Evolutionary conservation across 495 filamentous ascomycete species (phyloP), one percentile per base, ranked within the genome.

Genomic region (Aspergillus sclerotiicarbonarius): DNA sequence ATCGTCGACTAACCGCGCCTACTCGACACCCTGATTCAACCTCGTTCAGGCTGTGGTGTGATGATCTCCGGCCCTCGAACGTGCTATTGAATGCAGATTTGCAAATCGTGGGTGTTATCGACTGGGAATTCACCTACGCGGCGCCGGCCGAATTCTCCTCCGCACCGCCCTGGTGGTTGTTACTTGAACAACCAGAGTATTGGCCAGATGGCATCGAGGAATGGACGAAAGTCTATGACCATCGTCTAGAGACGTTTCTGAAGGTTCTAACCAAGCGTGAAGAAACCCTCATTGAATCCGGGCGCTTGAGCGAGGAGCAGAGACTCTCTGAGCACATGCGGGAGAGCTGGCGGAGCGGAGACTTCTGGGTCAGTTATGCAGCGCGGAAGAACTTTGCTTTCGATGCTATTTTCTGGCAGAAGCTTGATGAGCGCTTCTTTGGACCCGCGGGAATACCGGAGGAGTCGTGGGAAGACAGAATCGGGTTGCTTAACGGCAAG

Each of bases 81-180:
- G 49, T 70, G 29, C 57, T 71, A 1, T 8, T 68, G 16, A 51
- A 67, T n/a, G 10, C 45, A 19, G 29, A 57, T 3, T 8, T 59
- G 49, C 39, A 57, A 53, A 57, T 65, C 29, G 49, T 54, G 6
- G 58, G 58, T 0, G 53, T 65, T 2, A 47, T 65, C 0, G 53
- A 65, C 32, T 59, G 58, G 58, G 59, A 65, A 35, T 65, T 65
- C 41, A 57, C 62, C 21, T 65, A 65, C 19, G 56, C 62, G 0
- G 56, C 62, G 4, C 62, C 62, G 13, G 57, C 60, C 18, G 53
- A 63, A 45, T 67, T 62, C 53, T 33, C 61, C 8, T 62, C 63
- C 45, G 72, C 73, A 15, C 69, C 72, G 9, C 75, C 75, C 1
- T 78, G 71, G 72, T 80, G 76, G 76, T 67, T 81, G 19, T 63